phyloP scores from a whole-genome alignment of 2,329 filamentous ascomycete species.

The Neopestalotiopsis sp. region DNA sequence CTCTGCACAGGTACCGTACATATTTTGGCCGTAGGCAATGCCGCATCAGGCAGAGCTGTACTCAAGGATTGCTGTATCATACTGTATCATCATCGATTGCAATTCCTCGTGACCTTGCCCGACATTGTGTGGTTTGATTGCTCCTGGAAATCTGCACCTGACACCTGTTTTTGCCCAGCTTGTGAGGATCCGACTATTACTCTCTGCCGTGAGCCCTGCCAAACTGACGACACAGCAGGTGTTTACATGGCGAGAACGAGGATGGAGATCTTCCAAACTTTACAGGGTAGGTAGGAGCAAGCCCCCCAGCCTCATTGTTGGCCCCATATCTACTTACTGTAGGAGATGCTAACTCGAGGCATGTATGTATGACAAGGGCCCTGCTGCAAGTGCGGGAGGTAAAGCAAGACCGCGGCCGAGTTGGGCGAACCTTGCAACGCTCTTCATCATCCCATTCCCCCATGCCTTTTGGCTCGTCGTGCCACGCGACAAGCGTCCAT shows the following conservation, averaged over 20 bases:
- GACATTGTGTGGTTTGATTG: background rate
- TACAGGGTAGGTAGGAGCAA: background rate
- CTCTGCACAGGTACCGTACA: background rate
- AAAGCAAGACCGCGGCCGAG: slow-evolving; percentile 7
- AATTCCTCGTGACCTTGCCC: background rate
- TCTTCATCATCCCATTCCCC: background rate
- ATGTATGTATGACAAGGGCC: background rate
- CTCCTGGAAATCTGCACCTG: background rate
- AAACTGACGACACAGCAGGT: no score
- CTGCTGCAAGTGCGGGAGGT: slow-evolving; percentile 17
- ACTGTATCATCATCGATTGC: background rate
- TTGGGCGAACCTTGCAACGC: slow-evolving; percentile 4
- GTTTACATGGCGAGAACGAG: no score
- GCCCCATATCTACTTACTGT: background rate
- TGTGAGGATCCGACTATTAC: background rate
- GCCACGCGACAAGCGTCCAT: background rate
- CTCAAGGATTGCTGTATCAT: background rate
- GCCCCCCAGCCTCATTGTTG: background rate
- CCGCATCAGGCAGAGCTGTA: background rate
- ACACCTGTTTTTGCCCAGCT: background rate
- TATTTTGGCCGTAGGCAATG: background rate
- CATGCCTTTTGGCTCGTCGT: background rate
- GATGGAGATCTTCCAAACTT: no score
- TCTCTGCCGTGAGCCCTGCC: no score
- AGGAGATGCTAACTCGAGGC: background rate